Evolutionary conservation across 371 early-diverging fungal genomes (phyloP), one percentile per base, ranked within the genome.

Genomic region (Entomophthora muscae): DNA sequence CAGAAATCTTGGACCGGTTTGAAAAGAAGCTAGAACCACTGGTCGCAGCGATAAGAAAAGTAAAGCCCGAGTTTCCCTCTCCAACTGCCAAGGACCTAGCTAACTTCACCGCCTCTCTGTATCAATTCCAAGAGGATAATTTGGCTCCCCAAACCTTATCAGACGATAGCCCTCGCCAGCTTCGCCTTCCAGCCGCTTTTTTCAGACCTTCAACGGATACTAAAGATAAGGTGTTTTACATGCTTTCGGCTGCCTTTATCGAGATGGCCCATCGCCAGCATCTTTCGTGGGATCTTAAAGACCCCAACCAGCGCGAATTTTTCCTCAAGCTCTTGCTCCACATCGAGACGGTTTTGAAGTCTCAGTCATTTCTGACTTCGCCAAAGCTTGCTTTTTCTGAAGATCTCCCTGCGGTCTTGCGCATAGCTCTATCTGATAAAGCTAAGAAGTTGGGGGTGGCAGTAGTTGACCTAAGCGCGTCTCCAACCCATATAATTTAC

Each of bases 401-500:
- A 3, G 28, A 60, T 53, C 3, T 62, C 3, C 17, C 30, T 12
- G 29, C 24, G 32, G 61, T 24, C 22, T 55, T 32, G 33, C 28
- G 13, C 2, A 60, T 23, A 64, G 63, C 51, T 24, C 42, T 61
- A 21, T n/a, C 30, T 65, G 23, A 29, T 23, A 52, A 13, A 42
- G 1, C 53, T 51, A 70, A 76, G 83, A 76, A 12, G 65, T 22
- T 61, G 3, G 42, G 61, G 7, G 61, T 32, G 3, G 22, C 68
- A 13, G 64, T 76, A 0, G 75, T 72, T 1, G 70, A 76, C 7
- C 67, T 75, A 23, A 62, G 65, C 2, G 65, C 67, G 1, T 61
- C 74, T 0, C 84, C 88, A 26, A 81, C 88, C 3, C 88, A 90
- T 73, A 74, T 86, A 2, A 67, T 85, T 13, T 69, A 82, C 66